Percentiles rank a stretch among this genome's conserved stretches.
Evolutionary conservation across 1,284 basidiomycete species (phyloP).

Genomic region (Ceratobasidium sp.): DNA sequence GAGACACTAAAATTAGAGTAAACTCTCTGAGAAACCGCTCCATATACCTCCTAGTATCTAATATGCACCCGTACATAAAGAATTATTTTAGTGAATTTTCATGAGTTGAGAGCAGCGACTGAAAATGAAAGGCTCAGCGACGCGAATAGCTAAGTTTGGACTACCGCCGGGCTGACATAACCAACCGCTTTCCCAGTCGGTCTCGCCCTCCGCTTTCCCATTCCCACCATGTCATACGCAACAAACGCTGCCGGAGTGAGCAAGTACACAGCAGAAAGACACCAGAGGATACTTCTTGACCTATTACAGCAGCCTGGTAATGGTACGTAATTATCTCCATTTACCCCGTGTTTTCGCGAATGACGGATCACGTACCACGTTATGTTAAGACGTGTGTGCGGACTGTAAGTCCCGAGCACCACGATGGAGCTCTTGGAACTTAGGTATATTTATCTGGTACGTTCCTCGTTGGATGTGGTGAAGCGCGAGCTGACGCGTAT

Average conservation of each 20-base stretch:
- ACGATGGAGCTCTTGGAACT: slow-evolving; percentile 84
- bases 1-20: slow-evolving; percentile 6
- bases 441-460: slow-evolving; percentile 86
- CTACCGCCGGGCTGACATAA: no score
- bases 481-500: slow-evolving; percentile 38
- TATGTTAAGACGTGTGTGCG: slow-evolving; percentile 77
- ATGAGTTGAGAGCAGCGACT: no score
- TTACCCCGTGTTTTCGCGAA: slow-evolving; percentile 42
- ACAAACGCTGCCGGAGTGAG: slow-evolving; percentile 54
- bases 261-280: slow-evolving; percentile 76
- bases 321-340: slow-evolving; percentile 62
- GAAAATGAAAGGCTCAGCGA: no score
- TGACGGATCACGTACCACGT: slow-evolving; percentile 33
- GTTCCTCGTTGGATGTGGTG: slow-evolving; percentile 49
- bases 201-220: not conserved
- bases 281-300: slow-evolving; percentile 75
- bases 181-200: no score
- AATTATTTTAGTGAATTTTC: no score
- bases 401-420: slow-evolving; percentile 78
- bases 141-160: no score
- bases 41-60: no score
- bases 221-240: slow-evolving; percentile 47
- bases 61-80: no score
- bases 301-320: slow-evolving; percentile 80
- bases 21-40: not conserved